Base-by-base conservation (phyloP, 1,139 yeast genomes). In the Pichia sp. region DNA sequence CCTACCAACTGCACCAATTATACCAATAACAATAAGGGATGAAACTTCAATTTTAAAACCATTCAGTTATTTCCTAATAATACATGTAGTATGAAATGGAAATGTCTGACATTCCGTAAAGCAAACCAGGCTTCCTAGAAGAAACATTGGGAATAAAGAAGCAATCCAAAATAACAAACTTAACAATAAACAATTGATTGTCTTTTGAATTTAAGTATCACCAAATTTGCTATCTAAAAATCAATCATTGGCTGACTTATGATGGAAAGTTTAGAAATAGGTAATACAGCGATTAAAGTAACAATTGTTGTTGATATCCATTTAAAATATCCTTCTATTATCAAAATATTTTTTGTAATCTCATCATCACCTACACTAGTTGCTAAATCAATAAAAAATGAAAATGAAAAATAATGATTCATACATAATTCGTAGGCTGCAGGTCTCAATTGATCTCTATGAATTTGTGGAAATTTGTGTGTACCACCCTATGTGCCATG, bases 321-420 rank as follows among this genome's bases (percentile, higher is more conserved):
- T 2, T 59, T 48, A 0, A 96, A 96, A 57, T 86, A 87, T 0
- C 95, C 95, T 7, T 73, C 65, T 1, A 87, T 82, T 26, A 73
- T 60, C 42, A 90, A 65, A 26, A 90, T 71, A 59, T 81, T 85
- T 58, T 81, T 85, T 6, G 97, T 87, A 52, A 90, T 77, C 62
- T 90, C 97, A 57, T 87, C 94, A 54, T 75, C 74, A 42, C 90
- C 87, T 23, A 83, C 68, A 0, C 87, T 96, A 74, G 89, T 87
- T 24, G 83, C 67, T 47, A 78, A 59, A 62, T 90, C 97, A 7
- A 92, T 77, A 1, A 77, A 43, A 47, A 81, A 74, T 0, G 95
- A 83, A 51, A 87, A 82, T 37, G 74, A 55, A 56, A 83, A 87
- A 0, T 84, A 72, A 22, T 73, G 64, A 45, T 68, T 69, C 55